Conservation (phyloP, 768 basidiomycete genomes). For the Russula sp. region DNA sequence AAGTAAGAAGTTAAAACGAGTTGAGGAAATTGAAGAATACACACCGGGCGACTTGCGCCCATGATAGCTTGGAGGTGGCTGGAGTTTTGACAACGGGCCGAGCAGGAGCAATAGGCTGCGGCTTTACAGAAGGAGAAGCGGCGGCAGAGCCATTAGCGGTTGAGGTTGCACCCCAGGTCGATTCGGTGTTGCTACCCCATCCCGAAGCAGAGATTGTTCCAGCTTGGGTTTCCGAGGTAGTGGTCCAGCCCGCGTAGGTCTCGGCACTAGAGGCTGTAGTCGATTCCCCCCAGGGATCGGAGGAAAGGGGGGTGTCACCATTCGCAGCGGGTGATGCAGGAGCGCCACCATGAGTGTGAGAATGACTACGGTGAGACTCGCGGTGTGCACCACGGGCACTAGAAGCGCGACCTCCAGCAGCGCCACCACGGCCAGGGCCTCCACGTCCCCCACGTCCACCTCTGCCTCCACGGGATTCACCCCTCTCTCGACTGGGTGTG, state of each 20-base stretch:
- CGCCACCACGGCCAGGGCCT: conserved; percentile 35
- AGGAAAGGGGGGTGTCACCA: conserved; percentile 18
- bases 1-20: conserved; percentile 1
- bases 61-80: conserved; percentile 71
- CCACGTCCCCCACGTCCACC: conserved; percentile 59
- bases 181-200: conserved; percentile 26
- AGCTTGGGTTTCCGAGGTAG: conserved; percentile 25
- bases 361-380: conserved; percentile 28
- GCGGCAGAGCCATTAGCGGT: conserved; percentile 26
- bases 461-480: conserved; percentile 54
- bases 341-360: conserved; percentile 33
- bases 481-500: conserved; percentile 35
- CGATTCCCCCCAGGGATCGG: conserved; percentile 26
- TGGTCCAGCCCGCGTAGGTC: conserved; percentile 16
- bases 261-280: conserved; percentile 26
- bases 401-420: conserved; percentile 34
- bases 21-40: conserved; percentile 22
- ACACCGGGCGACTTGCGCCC: conserved; percentile 79
- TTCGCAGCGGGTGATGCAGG: conserved; percentile 13
- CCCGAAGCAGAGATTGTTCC: conserved; percentile 12
- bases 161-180: conserved; percentile 28
- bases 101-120: conserved; percentile 21
- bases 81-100: conserved; percentile 45
- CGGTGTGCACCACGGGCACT: conserved; percentile 45
- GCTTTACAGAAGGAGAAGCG: conserved; percentile 29